Evolutionary conservation across 2,329 filamentous ascomycete genomes (phyloP).

Genomic region (Xylaria hypoxylon): DNA sequence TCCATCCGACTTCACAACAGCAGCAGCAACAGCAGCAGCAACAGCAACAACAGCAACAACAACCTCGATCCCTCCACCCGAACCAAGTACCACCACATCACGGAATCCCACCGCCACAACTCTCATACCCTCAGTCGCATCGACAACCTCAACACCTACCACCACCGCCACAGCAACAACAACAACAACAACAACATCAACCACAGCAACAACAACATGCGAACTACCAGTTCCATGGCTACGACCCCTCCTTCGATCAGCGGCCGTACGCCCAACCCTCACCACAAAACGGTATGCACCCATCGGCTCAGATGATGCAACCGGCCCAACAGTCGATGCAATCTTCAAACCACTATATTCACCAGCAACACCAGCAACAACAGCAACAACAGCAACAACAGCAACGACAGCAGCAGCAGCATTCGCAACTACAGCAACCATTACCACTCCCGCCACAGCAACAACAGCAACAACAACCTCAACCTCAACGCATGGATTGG

Average conservation of each 20-base stretch:
- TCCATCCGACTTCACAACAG: conserved; percentile 37
- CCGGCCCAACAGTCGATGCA: conserved; percentile 53
- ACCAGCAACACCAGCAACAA: conserved; percentile 51
- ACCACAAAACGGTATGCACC: conserved; percentile 41
- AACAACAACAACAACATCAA: conserved; percentile 43
- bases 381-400: conserved; percentile 38
- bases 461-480: conserved; percentile 29
- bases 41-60: conserved; percentile 39
- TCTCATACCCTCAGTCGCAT: conserved; percentile 42
- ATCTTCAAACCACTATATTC: conserved; percentile 48
- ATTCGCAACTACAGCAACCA: conserved; percentile 32
- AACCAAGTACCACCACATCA: conserved; percentile 38
- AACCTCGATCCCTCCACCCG: conserved; percentile 13
- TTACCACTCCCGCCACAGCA: conserved; percentile 22
- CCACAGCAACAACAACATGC: conserved; percentile 46
- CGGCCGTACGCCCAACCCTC: conserved; percentile 41
- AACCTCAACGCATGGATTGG: conserved; percentile 40
- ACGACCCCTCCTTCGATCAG: conserved; percentile 49
- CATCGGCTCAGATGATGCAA: conserved; percentile 43
- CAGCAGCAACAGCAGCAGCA: conserved; percentile 28
- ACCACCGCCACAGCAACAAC: conserved; percentile 17
- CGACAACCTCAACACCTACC: conserved; percentile 43
- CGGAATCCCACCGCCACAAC: conserved; percentile 31
- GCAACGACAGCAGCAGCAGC: conserved; percentile 33
- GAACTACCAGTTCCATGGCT: conserved; percentile 48